These are phyloP conservation scores for Iris pallida DNA, from an alignment of 116 monocot species.

Conservation along the genomic window DNA sequence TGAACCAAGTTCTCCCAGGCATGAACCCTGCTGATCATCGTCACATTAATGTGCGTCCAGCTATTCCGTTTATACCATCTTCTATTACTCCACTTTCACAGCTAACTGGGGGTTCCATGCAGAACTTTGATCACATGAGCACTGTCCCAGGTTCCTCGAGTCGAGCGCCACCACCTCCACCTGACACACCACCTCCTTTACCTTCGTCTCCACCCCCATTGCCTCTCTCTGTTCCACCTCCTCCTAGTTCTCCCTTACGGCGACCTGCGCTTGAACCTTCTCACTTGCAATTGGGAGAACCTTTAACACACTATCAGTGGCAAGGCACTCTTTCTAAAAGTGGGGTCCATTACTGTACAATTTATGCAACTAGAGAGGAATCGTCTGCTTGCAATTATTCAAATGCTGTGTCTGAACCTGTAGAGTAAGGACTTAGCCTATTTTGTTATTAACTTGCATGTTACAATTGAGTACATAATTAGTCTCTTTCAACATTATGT, in stretches of 20 bases:
- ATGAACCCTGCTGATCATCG: slow-evolving; percentile 33
- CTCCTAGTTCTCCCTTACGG: slow-evolving; percentile 64
- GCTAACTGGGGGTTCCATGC: slow-evolving; percentile 39
- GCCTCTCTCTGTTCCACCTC: slow-evolving; percentile 51
- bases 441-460: neutral
- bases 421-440: slow-evolving; percentile 59
- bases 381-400: slow-evolving; percentile 67
- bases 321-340: slow-evolving; percentile 89
- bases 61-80: slow-evolving; percentile 83
- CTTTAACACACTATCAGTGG: slow-evolving; percentile 44
- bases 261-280: slow-evolving; percentile 29
- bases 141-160: slow-evolving; percentile 20
- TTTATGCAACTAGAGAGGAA: slow-evolving; percentile 67
- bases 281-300: slow-evolving; percentile 19
- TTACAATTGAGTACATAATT: slow-evolving; percentile 5
- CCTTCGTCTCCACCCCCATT: slow-evolving; percentile 58
- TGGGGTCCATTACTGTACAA: slow-evolving; percentile 78
- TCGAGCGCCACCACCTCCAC: slow-evolving; percentile 35
- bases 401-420: slow-evolving; percentile 58
- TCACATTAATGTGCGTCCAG: slow-evolving; percentile 29
- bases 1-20: slow-evolving; percentile 30
- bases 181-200: slow-evolving; percentile 30
- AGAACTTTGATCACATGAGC: slow-evolving; percentile 36
- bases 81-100: slow-evolving; percentile 85
- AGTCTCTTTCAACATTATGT: slow-evolving; percentile 10